Conservation (phyloP, 2,329 filamentous ascomycete genomes). For the Aspergillus chevalieri region DNA sequence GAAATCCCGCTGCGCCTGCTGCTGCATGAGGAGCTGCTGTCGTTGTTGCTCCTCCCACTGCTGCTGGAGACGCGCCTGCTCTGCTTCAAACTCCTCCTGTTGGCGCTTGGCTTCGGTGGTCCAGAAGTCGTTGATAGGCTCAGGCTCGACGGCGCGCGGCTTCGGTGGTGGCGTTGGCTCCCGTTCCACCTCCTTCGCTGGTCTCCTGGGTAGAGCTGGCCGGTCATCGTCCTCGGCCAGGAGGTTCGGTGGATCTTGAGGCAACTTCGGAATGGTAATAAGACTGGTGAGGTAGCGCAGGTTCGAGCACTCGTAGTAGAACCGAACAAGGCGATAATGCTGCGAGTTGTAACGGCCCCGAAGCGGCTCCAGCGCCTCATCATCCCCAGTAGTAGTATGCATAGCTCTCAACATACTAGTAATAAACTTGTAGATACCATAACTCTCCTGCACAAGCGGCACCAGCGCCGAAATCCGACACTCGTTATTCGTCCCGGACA, state of each 20-base stretch:
- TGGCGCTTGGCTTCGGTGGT: conserved; percentile 85
- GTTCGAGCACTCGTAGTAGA: conserved; percentile 99
- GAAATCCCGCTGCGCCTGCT: conserved; percentile 89
- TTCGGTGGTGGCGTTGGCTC: conserved; percentile 63
- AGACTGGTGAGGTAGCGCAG: conserved; percentile 91
- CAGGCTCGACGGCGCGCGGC: conserved; percentile 66
- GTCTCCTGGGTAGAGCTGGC: conserved; percentile 75
- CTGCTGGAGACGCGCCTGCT: conserved; percentile 81
- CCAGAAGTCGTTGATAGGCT: conserved; percentile 97
- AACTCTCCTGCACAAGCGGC: conserved; percentile 91
- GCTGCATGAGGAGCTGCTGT: conserved; percentile 72
- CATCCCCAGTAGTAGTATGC: conserved; percentile 92
- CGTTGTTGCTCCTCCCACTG: conserved; percentile 76
- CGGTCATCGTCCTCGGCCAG: conserved; percentile 77
- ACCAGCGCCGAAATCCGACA: conserved; percentile 92
- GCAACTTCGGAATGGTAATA: conserved; percentile 92
- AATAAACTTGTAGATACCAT: conserved; percentile 99
- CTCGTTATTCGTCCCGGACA: conserved; percentile 86
- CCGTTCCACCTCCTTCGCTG: conserved; percentile 61
- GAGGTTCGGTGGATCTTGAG: conserved; percentile 86
- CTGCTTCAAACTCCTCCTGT: conserved; percentile 90
- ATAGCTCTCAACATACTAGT: conserved; percentile 98
- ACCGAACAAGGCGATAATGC: conserved; percentile 92
- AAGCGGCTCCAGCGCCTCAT: conserved; percentile 83
- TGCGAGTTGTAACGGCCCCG: conserved; percentile 88